These are phyloP conservation scores for Saxophila tyrrhenica DNA, from an alignment of 495 filamentous ascomycete genomes.

Conservation along the genomic window DNA sequence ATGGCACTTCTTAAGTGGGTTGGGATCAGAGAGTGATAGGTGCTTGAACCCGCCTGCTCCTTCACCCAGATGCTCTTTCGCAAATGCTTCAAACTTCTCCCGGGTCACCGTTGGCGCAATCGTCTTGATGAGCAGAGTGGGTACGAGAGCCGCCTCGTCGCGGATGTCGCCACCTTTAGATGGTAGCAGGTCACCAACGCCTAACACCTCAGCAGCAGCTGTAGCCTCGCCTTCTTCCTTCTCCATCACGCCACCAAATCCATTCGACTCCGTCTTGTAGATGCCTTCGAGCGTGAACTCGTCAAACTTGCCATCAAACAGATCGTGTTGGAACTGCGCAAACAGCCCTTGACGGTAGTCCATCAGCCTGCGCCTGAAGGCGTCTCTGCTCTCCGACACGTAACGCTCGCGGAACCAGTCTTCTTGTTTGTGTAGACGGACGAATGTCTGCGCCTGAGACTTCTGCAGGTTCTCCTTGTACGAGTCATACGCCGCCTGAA, in stretches of 20 bases:
- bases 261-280: constrained; percentile 86
- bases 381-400: constrained; percentile 63
- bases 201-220: constrained; percentile 80
- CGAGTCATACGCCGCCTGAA: constrained; percentile 81
- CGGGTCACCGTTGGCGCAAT: constrained; percentile 93
- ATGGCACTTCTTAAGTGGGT: constrained; percentile 91
- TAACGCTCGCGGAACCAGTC: constrained; percentile 99
- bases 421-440: constrained; percentile 78
- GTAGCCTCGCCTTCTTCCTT: constrained; percentile 91
- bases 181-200: constrained; percentile 79
- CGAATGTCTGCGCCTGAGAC: constrained; percentile 80
- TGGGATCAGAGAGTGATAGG: constrained; percentile 89
- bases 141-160: constrained; percentile 72
- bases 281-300: constrained; percentile 93
- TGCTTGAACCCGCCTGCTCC: constrained; percentile 79
- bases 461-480: constrained; percentile 92
- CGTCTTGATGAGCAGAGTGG: constrained; percentile 93
- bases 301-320: constrained; percentile 75
- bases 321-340: constrained; percentile 71
- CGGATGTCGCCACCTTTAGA: constrained; percentile 66
- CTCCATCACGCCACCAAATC: constrained; percentile 73
- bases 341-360: constrained; percentile 65
- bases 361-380: constrained; percentile 55
- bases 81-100: constrained; percentile 84
- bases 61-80: constrained; percentile 81